Evolutionary conservation across 345 rosid species (phyloP).

Genomic region (Erucastrum elatum): DNA sequence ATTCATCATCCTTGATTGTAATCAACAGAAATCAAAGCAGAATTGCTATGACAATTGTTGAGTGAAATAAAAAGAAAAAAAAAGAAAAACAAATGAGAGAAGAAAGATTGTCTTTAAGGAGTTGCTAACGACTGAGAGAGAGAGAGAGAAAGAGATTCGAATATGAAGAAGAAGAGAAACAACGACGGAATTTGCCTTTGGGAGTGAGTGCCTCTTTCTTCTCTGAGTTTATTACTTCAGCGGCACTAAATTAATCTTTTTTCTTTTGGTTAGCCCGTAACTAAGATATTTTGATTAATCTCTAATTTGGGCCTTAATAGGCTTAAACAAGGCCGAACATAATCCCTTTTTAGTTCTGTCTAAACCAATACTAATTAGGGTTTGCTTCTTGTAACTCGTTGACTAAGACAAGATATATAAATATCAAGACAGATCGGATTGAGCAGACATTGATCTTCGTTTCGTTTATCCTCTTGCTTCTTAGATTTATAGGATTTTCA

Average conservation of each 20-base stretch:
- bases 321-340: not conserved
- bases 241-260: not conserved
- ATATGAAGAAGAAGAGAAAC: constrained; percentile 6
- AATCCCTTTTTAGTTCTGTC: too few relatives aligned
- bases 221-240: not conserved
- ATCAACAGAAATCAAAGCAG: not conserved
- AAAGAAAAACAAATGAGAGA: not conserved
- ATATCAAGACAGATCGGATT: not conserved
- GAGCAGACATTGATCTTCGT: not conserved
- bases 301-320: not conserved
- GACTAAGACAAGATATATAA: not conserved
- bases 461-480: not conserved
- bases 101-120: not conserved
- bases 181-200: constrained; percentile 10
- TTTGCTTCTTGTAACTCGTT: not conserved
- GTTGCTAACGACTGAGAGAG: constrained; percentile 2
- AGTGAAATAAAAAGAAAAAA: not conserved
- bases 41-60: constrained; percentile 1
- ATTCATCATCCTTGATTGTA: not conserved
- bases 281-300: not conserved
- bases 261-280: not conserved
- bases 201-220: not conserved
- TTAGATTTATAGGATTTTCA: not conserved
- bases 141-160: constrained; percentile 23
- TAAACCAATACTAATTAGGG: constrained; percentile 11